Evolutionary conservation across 2,329 filamentous ascomycete genomes (phyloP), one percentile per base, ranked within the genome.

Genomic region (Phyllosticta ampelicida): DNA sequence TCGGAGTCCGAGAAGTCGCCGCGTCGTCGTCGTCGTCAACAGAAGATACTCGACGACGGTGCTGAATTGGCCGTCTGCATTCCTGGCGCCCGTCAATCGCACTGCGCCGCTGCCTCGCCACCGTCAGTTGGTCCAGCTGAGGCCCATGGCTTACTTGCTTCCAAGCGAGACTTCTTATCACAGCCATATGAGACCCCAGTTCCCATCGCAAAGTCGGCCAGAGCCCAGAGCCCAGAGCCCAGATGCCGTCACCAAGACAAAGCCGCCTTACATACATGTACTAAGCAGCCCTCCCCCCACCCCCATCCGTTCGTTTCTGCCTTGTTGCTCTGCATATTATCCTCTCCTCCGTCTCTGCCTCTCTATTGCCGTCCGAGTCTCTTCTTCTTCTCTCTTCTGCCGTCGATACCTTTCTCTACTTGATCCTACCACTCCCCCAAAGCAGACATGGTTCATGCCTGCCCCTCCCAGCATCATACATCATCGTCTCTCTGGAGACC

Each of bases 361-460:
- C 13, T 44, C 36, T n/a, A 44, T 16, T n/a, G n/a, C n/a, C n/a
- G 11, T 26, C 20, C 36, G 50, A 29, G 23, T 9, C n/a, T n/a
- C 21, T 18, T 16, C 16, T 36, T 1, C 13, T n/a, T 16, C 49
- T 48, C 16, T 23, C 20, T 11, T 26, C n/a, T 50, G 5, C 20
- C 52, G 52, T 20, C 48, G 29, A 20, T 8, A 26, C 19, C 36
- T 16, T 29, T 52, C 18, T 44, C 18, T 30, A 16, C n/a, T 21
- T n/a, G 18, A 10, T 30, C 29, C 50, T 48, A 10, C 30, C 50
- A 30, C 49, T 21, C 23, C 50, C 26, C 28, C 21, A 48, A 50
- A 23, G 50, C 56, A 16, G 51, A 53, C 51, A 26, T 23, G 51
- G 56, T 48, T 51, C 56, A 58, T 58, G 56, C 56, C 26, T 54